These are phyloP conservation scores for Phycomyces blakesleeanus DNA, from an alignment of 192 early-diverging fungal species.

Conservation along the genomic window DNA sequence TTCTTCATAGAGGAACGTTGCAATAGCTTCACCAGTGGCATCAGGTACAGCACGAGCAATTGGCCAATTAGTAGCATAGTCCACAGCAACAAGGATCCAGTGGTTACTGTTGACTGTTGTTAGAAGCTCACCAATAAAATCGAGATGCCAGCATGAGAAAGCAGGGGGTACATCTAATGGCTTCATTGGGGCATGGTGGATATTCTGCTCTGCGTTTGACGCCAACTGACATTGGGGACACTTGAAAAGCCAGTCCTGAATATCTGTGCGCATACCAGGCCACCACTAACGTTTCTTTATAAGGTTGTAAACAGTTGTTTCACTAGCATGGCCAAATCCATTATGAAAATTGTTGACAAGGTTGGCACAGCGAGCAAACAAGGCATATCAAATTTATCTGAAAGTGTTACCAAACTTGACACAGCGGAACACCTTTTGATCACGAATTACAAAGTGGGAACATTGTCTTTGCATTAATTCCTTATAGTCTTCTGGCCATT, in stretches of 20 bases:
- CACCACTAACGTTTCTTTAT: slow-evolving; percentile 5
- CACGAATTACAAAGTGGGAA: background rate
- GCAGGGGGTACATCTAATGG: slow-evolving; percentile 3
- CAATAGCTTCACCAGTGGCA: slow-evolving; percentile 11
- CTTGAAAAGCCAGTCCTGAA: background rate
- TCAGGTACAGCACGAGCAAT: slow-evolving; percentile 12
- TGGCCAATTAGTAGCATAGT: slow-evolving; percentile 26
- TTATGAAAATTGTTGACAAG: background rate
- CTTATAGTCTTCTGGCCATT: background rate
- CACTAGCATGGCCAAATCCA: background rate
- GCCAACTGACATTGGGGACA: slow-evolving; percentile 2
- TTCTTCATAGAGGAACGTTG: slow-evolving; percentile 23
- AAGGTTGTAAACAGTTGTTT: background rate
- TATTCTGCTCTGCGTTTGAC: background rate
- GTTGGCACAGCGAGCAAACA: background rate
- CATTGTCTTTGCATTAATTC: background rate
- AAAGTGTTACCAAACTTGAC: background rate
- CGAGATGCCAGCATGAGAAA: background rate
- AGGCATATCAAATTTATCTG: background rate
- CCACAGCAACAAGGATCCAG: slow-evolving; percentile 19
- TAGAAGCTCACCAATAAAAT: background rate
- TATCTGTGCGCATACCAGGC: slow-evolving; percentile 6
- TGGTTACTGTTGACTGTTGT: background rate
- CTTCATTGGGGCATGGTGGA: slow-evolving; percentile 9
- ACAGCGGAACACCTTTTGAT: background rate